Conservation (phyloP, 73 alveolate species). For the Uronychia binucleata region DNA sequence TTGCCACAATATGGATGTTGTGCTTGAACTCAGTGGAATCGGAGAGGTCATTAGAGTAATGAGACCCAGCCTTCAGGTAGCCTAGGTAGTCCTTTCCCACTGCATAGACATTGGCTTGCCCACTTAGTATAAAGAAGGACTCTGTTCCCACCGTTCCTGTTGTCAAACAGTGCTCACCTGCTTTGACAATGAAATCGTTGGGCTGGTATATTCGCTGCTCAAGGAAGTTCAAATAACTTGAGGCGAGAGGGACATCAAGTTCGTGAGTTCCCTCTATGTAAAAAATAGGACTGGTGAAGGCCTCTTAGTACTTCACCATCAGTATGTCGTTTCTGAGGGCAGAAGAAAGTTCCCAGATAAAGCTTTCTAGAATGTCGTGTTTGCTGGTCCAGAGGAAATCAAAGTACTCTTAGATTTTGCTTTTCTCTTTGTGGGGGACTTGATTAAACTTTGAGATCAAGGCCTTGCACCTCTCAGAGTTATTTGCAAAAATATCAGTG, state of each 20-base stretch:
- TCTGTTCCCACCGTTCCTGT: constrained; percentile 36
- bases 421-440: constrained; percentile 2
- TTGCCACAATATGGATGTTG: constrained; percentile 43
- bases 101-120: constrained; percentile 43
- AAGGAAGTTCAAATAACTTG: constrained; percentile 20
- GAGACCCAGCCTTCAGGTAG: constrained; percentile 39
- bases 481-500: not conserved
- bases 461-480: constrained; percentile 7
- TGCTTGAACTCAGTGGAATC: constrained; percentile 5
- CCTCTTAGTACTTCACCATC: constrained; percentile 36
- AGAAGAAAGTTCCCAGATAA: constrained; percentile 19
- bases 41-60: constrained; percentile 8
- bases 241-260: constrained; percentile 24
- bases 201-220: constrained; percentile 20
- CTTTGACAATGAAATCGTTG: constrained; percentile 36
- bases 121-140: constrained; percentile 41
- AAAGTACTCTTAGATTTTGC: constrained; percentile 8
- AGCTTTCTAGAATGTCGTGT: not conserved
- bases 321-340: constrained; percentile 17
- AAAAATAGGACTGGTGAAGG: constrained; percentile 15
- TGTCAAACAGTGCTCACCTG: not conserved
- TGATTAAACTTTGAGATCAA: not conserved
- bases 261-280: not conserved
- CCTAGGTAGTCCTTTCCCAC: constrained; percentile 19
- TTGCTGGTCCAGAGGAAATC: constrained; percentile 38